Evolutionary conservation across 192 early-diverging fungal species (phyloP).

Genomic region (Coemansia asiatica): DNA sequence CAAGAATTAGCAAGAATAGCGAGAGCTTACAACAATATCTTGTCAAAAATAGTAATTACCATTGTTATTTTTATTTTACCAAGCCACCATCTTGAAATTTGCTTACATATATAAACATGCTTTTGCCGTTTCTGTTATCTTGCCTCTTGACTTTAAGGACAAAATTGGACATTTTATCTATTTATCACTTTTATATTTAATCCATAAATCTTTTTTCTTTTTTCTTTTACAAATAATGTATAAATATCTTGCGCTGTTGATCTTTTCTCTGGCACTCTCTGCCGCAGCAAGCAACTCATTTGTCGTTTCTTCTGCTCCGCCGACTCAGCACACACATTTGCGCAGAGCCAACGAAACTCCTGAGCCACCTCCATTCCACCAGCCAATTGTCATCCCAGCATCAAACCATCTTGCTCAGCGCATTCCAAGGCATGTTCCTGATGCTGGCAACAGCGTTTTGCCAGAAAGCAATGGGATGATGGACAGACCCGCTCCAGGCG

Average conservation of each 20-base stretch:
- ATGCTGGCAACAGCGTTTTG: not conserved
- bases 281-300: not conserved
- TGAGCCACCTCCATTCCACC: not conserved
- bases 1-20: too few species aligned
- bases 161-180: too few species aligned
- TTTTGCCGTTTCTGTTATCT: too few species aligned
- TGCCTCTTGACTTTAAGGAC: too few species aligned
- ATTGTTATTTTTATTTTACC: too few species aligned
- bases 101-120: too few species aligned
- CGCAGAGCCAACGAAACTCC: not conserved
- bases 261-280: not conserved
- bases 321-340: not conserved
- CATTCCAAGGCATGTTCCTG: not conserved
- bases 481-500: constrained; percentile 1
- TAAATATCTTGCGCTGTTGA: not conserved
- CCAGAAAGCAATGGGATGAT: not conserved
- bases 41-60: too few species aligned
- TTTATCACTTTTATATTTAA: too few species aligned
- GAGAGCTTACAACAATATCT: too few species aligned
- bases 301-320: not conserved
- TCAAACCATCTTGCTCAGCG: not conserved
- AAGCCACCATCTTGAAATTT: too few species aligned
- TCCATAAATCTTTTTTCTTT: too few species aligned
- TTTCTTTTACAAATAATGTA: not conserved
- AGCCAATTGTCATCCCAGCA: constrained; percentile 2